Evolutionary conservation across 176 grass and related monocot genomes (phyloP).

Genomic region (Echinochloa phyllopogon): DNA sequence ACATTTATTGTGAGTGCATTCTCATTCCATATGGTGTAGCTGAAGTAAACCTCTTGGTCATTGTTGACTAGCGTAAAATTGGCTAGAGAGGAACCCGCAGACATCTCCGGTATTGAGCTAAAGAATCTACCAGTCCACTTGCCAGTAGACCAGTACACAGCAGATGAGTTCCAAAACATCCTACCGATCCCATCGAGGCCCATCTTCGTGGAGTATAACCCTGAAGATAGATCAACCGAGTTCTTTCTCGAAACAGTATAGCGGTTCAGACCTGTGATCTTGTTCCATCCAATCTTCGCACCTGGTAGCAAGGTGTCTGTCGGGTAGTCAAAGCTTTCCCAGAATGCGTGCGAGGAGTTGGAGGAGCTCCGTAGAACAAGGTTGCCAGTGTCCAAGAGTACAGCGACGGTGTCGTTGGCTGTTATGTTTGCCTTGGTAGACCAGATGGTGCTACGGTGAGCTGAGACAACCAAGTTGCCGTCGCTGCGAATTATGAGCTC

Average conservation of each 20-base stretch:
- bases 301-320: conserved; percentile 46
- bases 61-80: too few relatives aligned
- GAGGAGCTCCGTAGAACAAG: conserved; percentile 41
- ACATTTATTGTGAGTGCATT: neutral
- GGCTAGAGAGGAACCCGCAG: too few relatives aligned
- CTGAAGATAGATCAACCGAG: neutral
- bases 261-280: conserved; percentile 38
- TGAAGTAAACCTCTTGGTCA: conserved; percentile 29
- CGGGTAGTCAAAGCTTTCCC: conserved; percentile 76
- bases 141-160: conserved; percentile 34
- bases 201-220: conserved; percentile 35
- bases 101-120: conserved; percentile 25
- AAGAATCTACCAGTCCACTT: conserved; percentile 61
- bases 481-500: conserved; percentile 41
- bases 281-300: conserved; percentile 54
- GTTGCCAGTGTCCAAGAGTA: conserved; percentile 47
- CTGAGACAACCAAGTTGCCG: conserved; percentile 57
- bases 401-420: neutral
- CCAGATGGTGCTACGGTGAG: conserved; percentile 43
- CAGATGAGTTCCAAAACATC: conserved; percentile 40
- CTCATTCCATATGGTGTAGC: conserved; percentile 8
- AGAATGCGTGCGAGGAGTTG: conserved; percentile 50
- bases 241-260: conserved; percentile 46
- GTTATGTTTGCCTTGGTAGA: conserved; percentile 30
- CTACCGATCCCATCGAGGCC: neutral